Conservation (phyloP, 352 stramenopile genomes). For the Poterioochromonas sp. region DNA sequence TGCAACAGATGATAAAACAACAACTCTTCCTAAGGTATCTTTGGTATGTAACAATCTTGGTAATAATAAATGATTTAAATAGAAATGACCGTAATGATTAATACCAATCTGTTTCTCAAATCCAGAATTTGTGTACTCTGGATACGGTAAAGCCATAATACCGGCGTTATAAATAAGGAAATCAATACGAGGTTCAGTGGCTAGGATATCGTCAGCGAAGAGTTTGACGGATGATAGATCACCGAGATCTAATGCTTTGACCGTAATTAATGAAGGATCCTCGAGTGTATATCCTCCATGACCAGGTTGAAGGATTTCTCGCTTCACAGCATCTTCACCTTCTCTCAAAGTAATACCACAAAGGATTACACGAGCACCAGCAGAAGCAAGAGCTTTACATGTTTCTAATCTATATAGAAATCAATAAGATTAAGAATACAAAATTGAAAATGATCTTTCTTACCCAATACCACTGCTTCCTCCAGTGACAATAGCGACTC, state of each 20-base stretch:
- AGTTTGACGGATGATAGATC: conserved; percentile 4
- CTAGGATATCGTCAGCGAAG: conserved; percentile 5
- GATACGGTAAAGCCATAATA: not conserved
- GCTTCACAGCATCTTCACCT: not conserved
- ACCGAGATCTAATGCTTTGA: not conserved
- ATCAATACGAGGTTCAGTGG: too few relatives aligned
- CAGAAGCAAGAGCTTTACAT: conserved; percentile 15
- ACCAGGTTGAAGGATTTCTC: conserved; percentile 1
- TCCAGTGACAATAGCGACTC: conserved; percentile 23
- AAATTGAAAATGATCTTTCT: too few relatives aligned
- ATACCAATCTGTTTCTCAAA: not conserved
- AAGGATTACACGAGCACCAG: conserved; percentile 12
- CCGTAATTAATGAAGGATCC: not conserved
- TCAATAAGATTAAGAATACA: too few relatives aligned
- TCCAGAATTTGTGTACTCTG: not conserved
- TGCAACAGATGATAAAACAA: not conserved
- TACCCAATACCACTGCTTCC: conserved; percentile 29
- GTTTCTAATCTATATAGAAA: too few relatives aligned
- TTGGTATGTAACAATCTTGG: not conserved
- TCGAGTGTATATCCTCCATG: conserved; percentile 10
- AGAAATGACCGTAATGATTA: not conserved
- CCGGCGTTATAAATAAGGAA: not conserved
- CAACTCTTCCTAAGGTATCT: not conserved
- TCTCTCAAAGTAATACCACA: not conserved
- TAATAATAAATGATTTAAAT: not conserved